phyloP scores from a whole-genome alignment of 2,329 filamentous ascomycete species.

The Sclerotinia trifoliorum region DNA sequence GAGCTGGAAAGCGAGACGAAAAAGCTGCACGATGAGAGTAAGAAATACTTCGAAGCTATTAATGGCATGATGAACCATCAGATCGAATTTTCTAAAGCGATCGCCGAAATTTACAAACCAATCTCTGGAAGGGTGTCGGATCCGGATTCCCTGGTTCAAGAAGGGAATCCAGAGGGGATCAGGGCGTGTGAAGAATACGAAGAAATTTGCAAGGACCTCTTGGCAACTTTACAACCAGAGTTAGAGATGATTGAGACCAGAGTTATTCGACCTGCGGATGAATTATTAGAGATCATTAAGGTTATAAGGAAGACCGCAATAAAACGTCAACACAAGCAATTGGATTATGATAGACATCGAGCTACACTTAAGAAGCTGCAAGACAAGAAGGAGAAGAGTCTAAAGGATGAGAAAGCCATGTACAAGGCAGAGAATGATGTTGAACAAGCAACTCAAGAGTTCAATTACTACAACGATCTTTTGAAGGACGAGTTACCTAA shows the following conservation, averaged over 20 bases:
- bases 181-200: conserved; percentile 96
- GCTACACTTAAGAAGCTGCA: conserved; percentile 86
- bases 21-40: conserved; percentile 92
- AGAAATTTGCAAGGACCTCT: conserved; percentile 81
- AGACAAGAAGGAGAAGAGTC: conserved; percentile 93
- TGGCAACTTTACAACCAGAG: conserved; percentile 84
- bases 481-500: conserved; percentile 94
- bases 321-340: conserved; percentile 96
- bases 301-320: conserved; percentile 81
- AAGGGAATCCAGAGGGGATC: conserved; percentile 92
- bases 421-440: conserved; percentile 94
- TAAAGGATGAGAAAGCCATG: conserved; percentile 96
- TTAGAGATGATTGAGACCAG: conserved; percentile 95
- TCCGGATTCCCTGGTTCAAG: conserved; percentile 74
- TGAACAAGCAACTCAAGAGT: conserved; percentile 90
- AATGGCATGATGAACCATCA: conserved; percentile 97
- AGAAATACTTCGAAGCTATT: conserved; percentile 97
- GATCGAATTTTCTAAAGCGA: conserved; percentile 96
- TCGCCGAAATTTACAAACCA: conserved; percentile 95
- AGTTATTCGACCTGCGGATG: conserved; percentile 87
- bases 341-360: conserved; percentile 90
- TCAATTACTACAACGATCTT: conserved; percentile 96
- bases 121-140: conserved; percentile 96
- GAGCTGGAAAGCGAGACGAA: conserved; percentile 96
- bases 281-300: conserved; percentile 93